phyloP scores from a whole-genome alignment of 805 yeast species.

The Candida stauntonica region DNA sequence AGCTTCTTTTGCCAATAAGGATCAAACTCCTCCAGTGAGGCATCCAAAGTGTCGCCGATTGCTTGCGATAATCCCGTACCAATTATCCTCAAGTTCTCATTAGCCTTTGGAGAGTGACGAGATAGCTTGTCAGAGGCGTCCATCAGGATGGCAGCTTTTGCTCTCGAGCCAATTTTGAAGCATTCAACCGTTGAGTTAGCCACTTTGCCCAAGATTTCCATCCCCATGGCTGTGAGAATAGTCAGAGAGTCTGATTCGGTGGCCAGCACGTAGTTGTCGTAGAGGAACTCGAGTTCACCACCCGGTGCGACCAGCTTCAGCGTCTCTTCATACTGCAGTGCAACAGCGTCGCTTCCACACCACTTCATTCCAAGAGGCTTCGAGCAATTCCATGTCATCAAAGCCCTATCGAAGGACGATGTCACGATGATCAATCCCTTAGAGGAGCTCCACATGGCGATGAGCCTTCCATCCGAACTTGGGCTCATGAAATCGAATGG shows the following conservation, averaged over 20 bases:
- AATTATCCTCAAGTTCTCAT: slow-evolving; percentile 61
- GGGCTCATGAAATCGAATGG: slow-evolving; percentile 13
- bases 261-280: slow-evolving; percentile 34
- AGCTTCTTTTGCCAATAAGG: slow-evolving; percentile 75
- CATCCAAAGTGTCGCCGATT: slow-evolving; percentile 64
- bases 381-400: slow-evolving; percentile 12
- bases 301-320: slow-evolving; percentile 69
- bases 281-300: slow-evolving; percentile 49
- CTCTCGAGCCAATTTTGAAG: slow-evolving; percentile 78
- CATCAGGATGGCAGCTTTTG: slow-evolving; percentile 75
- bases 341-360: slow-evolving; percentile 86
- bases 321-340: slow-evolving; percentile 56
- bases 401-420: slow-evolving; percentile 4
- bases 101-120: slow-evolving; percentile 72
- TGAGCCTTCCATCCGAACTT: slow-evolving; percentile 11
- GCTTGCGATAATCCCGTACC: slow-evolving; percentile 52
- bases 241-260: slow-evolving; percentile 70
- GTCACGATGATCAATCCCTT: slow-evolving; percentile 11
- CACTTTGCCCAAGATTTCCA: slow-evolving; percentile 65
- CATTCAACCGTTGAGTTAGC: slow-evolving; percentile 50
- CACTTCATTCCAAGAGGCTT: slow-evolving; percentile 42
- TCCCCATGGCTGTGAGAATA: slow-evolving; percentile 47
- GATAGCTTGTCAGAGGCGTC: slow-evolving; percentile 72
- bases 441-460: slow-evolving; percentile 9
- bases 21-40: slow-evolving; percentile 75